A percentile compares a stretch with the other conserved stretches of the same genome.
Conservation (phyloP, 352 stramenopile species). For the Pseudoperonospora humuli region DNA sequence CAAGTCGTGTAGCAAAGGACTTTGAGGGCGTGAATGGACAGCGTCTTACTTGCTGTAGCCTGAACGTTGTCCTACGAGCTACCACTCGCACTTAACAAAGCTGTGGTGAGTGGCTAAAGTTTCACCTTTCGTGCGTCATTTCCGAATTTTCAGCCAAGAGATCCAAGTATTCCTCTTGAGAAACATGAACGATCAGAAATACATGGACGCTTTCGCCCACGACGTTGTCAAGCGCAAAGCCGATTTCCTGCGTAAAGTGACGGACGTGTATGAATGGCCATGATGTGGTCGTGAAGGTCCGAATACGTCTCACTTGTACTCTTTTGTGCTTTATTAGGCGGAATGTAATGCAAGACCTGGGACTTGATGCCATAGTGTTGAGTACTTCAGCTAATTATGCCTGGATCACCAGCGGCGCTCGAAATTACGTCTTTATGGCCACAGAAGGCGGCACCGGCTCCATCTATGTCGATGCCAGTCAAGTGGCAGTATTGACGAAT, state of each 20-base stretch:
- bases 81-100: too few relatives aligned
- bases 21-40: too few relatives aligned
- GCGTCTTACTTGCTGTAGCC: too few relatives aligned
- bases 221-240: constrained; percentile 32
- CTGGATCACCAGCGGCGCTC: constrained; percentile 53
- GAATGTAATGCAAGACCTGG: constrained; percentile 31
- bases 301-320: not conserved
- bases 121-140: constrained; percentile 15
- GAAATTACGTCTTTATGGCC: constrained; percentile 64
- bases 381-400: constrained; percentile 58
- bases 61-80: too few relatives aligned
- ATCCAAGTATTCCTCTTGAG: not conserved
- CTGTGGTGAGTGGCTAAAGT: too few relatives aligned
- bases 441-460: constrained; percentile 50
- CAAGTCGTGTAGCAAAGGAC: too few relatives aligned
- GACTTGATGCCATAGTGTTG: constrained; percentile 42
- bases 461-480: constrained; percentile 49
- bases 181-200: constrained; percentile 53
- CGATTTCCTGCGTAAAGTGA: constrained; percentile 45
- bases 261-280: constrained; percentile 28
- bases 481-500: constrained; percentile 54
- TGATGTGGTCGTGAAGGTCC: not conserved
- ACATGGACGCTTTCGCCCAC: constrained; percentile 45
- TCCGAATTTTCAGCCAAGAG: constrained; percentile 1
- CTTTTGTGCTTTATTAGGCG: constrained; percentile 21